Conservation (phyloP, 2,329 filamentous ascomycete species). For the Chrysoporthe puriensis region DNA sequence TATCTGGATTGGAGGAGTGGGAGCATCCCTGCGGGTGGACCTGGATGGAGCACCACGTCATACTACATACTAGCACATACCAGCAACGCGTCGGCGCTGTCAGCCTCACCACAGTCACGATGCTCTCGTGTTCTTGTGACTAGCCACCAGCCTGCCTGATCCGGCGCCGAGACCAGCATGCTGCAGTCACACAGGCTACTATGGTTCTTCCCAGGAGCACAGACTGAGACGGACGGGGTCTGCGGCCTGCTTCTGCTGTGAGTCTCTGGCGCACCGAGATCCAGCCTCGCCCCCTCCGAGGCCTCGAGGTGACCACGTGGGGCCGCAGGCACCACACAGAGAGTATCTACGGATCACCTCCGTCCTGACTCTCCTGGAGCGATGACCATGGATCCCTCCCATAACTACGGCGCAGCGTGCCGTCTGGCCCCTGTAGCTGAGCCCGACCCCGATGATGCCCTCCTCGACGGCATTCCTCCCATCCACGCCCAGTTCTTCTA, state of each 20-base stretch:
- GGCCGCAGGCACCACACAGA: neutral
- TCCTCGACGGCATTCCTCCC: conserved; percentile 57
- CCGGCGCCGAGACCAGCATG: neutral
- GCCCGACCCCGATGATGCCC: conserved; percentile 38
- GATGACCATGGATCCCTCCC: conserved; percentile 14
- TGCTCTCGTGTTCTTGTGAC: neutral
- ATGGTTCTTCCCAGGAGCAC: neutral
- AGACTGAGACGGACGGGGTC: neutral
- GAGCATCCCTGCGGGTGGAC: neutral
- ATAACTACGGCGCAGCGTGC: conserved; percentile 66
- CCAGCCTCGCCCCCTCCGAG: neutral
- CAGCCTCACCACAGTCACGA: neutral
- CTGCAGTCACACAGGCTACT: neutral
- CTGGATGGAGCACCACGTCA: conserved; percentile 7
- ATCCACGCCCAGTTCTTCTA: conserved; percentile 82
- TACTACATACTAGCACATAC: neutral
- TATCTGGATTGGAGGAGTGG: neutral
- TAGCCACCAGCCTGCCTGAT: neutral
- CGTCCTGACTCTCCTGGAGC: neutral
- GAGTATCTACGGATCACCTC: neutral
- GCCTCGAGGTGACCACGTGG: neutral
- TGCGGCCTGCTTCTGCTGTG: neutral
- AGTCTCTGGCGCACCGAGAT: neutral
- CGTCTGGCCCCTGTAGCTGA: conserved; percentile 54
- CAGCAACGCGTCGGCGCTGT: neutral